Evolutionary conservation across 352 stramenopile species (phyloP), one percentile per base, ranked within the genome.

Genomic region (Pythium volutum): DNA sequence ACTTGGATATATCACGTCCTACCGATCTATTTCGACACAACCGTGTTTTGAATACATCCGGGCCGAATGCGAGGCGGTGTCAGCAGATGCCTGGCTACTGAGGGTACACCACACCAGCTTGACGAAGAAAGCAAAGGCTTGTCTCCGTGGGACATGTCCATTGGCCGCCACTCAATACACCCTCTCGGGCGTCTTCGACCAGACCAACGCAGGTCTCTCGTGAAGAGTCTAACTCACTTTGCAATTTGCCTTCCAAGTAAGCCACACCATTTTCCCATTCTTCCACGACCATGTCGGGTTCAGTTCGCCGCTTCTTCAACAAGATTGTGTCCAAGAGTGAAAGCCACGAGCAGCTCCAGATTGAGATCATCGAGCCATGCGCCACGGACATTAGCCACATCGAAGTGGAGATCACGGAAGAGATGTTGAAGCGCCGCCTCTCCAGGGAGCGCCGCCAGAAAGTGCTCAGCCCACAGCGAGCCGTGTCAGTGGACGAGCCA

Each of bases 381-480:
- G 46, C 50, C 29, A 66, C 51, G 0, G 59, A 56, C n/a, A 66
- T 66, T 46, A 60, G 42, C 15, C 59, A 49, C 4, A 66, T 66
- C 43, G 51, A 60, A 48, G 34, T 53, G 18, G 59, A 60, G 39
- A 31, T 23, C 50, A 56, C 50, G 1, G 22, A 55, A 12, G 50
- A 55, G 26, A 51, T 55, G 25, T 11, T 33, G 51, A 66, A 56
- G 51, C 59, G 59, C 51, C 59, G 51, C 20, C 7, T 46, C 41
- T 66, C 59, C 16, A 38, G 59, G 18, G 50, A 66, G 36, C 59
- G 59, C 34, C 59, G 59, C 6, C 51, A 33, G 20, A 52, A 65
- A 15, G 42, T 27, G 26, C 43, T 60, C 0, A 46, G 14, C 11
- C 18, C 51, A 34, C 51, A 48, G 36, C 23, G 23, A 23, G 18